Conservation (phyloP, 257 asterid species). For the Scutellaria galericulata region DNA sequence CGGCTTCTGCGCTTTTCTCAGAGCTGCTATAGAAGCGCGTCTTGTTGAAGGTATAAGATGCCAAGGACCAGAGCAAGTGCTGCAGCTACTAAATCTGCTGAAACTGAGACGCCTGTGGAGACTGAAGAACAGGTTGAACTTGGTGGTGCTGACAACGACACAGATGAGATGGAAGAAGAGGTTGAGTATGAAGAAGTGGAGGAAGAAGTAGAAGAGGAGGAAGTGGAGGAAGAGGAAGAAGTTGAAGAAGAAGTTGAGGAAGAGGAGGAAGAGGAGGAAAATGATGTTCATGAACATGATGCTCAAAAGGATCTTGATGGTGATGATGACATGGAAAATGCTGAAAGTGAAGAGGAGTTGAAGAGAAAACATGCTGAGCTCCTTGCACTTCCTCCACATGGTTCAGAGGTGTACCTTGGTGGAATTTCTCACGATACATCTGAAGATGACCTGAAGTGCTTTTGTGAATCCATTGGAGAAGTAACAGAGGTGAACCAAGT, state of each 20-base stretch:
- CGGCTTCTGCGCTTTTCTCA: conserved; percentile 76
- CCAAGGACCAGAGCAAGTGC: conserved; percentile 75
- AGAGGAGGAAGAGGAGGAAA: conserved; percentile 57
- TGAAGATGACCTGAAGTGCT: conserved; percentile 73
- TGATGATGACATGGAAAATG: conserved; percentile 62
- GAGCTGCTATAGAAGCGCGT: conserved; percentile 72
- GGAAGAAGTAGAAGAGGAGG: conserved; percentile 79
- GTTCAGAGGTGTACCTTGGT: conserved; percentile 94
- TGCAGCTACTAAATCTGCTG: conserved; percentile 60
- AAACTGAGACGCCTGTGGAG: conserved; percentile 66
- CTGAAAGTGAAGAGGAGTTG: conserved; percentile 53
- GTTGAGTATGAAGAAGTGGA: conserved; percentile 92
- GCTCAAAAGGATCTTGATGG: conserved; percentile 42
- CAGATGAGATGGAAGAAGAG: conserved; percentile 79
- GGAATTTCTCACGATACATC: conserved; percentile 71
- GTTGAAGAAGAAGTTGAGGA: conserved; percentile 67
- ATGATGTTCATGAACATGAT: conserved; percentile 37
- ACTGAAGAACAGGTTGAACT: conserved; percentile 75
- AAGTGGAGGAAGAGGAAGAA: conserved; percentile 63
- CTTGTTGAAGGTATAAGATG: conserved; percentile 71
- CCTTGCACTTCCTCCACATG: conserved; percentile 94
- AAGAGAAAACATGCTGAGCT: conserved; percentile 73
- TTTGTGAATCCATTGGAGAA: conserved; percentile 84
- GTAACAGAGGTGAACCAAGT: conserved; percentile 71
- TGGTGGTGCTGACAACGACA: conserved; percentile 65